Percentiles rank a stretch among this genome's conserved stretches.
Evolutionary conservation across 1,284 basidiomycete species (phyloP).

Genomic region (Fomitiporia mediterranea): DNA sequence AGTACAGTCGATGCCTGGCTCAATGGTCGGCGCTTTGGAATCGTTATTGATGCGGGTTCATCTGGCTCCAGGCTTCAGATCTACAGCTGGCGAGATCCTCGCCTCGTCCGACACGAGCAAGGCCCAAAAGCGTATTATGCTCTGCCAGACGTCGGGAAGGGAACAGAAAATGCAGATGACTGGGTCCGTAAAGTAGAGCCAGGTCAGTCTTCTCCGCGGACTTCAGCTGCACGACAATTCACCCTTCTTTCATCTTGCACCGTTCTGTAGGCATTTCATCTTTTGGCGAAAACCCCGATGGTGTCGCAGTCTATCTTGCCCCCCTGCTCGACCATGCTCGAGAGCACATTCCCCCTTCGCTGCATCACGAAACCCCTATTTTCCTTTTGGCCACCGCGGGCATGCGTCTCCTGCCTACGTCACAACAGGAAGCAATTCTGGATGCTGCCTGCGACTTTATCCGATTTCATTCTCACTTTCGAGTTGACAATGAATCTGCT

Average conservation of each 20-base stretch:
- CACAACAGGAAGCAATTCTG: constrained; percentile 71
- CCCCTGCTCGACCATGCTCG: constrained; percentile 84
- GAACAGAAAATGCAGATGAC: constrained; percentile 70
- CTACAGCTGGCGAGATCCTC: constrained; percentile 93
- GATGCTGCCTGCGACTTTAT: constrained; percentile 77
- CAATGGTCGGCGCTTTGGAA: constrained; percentile 80
- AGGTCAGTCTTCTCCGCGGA: constrained; percentile 50
- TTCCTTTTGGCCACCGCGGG: constrained; percentile 97
- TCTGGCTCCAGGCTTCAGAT: constrained; percentile 95
- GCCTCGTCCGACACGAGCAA: constrained; percentile 43
- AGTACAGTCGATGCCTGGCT: constrained; percentile 67
- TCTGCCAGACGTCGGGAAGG: constrained; percentile 89
- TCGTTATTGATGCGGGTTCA: constrained; percentile 97
- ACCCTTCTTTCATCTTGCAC: not conserved
- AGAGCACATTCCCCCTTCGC: constrained; percentile 79
- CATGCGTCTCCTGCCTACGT: constrained; percentile 81
- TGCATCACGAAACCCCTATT: constrained; percentile 80
- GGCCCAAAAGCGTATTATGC: constrained; percentile 42
- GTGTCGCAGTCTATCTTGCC: constrained; percentile 70
- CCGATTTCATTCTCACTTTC: constrained; percentile 67
- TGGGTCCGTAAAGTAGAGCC: constrained; percentile 95
- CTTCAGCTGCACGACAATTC: too few relatives aligned
- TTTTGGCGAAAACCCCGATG: constrained; percentile 66
- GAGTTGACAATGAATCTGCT: constrained; percentile 56
- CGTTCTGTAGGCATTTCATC: constrained; percentile 75